These are phyloP conservation scores for Aspergillus sp. DNA, from an alignment of 2,329 filamentous ascomycete species.

Conservation along the genomic window DNA sequence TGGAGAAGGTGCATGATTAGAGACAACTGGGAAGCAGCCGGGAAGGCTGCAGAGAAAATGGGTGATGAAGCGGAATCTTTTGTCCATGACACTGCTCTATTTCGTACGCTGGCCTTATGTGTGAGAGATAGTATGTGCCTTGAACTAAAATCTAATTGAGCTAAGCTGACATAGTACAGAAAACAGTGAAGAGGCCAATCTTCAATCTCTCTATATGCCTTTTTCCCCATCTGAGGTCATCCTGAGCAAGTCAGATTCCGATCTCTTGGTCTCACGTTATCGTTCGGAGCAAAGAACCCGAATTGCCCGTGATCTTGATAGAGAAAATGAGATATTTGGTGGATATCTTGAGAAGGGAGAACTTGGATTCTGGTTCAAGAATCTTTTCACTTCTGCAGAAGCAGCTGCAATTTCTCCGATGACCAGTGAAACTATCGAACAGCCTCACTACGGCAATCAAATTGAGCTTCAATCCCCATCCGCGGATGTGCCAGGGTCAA, in stretches of 20 bases:
- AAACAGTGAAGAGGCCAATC: slow-evolving; percentile 6
- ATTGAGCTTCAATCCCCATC: no score
- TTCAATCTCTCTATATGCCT: slow-evolving; percentile 17
- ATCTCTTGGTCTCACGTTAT: slow-evolving; percentile 48
- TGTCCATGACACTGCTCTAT: slow-evolving; percentile 63
- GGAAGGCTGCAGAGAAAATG: slow-evolving; percentile 69
- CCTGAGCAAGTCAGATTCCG: slow-evolving; percentile 34
- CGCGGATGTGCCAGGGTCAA: no score
- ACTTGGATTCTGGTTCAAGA: slow-evolving; percentile 64
- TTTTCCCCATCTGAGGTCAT: slow-evolving; percentile 23
- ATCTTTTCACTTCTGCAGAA: slow-evolving; percentile 19
- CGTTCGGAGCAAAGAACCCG: slow-evolving; percentile 62
- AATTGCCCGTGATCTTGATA: slow-evolving; percentile 65
- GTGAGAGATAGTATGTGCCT: slow-evolving; percentile 43
- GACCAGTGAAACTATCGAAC: neutral
- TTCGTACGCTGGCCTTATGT: slow-evolving; percentile 61
- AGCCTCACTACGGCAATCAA: neutral
- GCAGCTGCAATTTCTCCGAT: slow-evolving; percentile 6
- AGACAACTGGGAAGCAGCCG: slow-evolving; percentile 79
- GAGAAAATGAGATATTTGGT: slow-evolving; percentile 64
- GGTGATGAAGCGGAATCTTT: slow-evolving; percentile 63
- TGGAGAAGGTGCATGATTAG: slow-evolving; percentile 84
- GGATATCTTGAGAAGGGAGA: slow-evolving; percentile 63
- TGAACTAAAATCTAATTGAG: no score
- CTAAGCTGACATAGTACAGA: no score